Conservation (phyloP, 768 basidiomycete species). For the Gyrodon lividus region DNA sequence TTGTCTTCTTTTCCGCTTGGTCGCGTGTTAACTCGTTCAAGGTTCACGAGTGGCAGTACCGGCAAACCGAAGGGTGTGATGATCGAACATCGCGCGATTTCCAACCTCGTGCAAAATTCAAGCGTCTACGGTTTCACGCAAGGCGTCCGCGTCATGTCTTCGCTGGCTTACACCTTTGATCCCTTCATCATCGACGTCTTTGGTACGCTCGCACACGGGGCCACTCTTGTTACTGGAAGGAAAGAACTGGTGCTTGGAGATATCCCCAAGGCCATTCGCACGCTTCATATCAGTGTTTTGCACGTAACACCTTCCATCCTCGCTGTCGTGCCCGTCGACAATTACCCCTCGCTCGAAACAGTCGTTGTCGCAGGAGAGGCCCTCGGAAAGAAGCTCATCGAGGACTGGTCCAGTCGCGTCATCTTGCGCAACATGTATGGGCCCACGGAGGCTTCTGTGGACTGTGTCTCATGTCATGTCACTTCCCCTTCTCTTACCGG, state of each 20-base stretch:
- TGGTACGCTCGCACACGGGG: conserved; percentile 19
- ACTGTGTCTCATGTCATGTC: conserved; percentile 29
- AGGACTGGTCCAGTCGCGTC: conserved; percentile 26
- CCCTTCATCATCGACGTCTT: conserved; percentile 21
- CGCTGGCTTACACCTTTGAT: conserved; percentile 31
- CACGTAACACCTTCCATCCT: conserved; percentile 33
- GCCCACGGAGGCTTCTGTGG: conserved; percentile 33
- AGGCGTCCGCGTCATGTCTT: conserved; percentile 27
- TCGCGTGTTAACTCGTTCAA: neutral
- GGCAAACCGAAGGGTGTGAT: conserved; percentile 25
- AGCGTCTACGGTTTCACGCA: conserved; percentile 21
- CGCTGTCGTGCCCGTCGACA: conserved; percentile 23
- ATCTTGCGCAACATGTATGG: conserved; percentile 34
- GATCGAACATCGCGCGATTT: conserved; percentile 22
- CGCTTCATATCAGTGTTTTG: conserved; percentile 26
- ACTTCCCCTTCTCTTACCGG: conserved; percentile 17
- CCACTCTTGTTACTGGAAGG: conserved; percentile 19
- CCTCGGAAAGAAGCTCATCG: conserved; percentile 21
- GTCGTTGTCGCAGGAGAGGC: conserved; percentile 27
- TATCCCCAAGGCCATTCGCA: conserved; percentile 25
- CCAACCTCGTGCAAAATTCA: conserved; percentile 22
- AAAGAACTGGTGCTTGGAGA: conserved; percentile 32
- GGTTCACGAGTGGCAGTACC: conserved; percentile 25
- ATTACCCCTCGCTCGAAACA: conserved; percentile 27
- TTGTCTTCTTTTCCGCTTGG: neutral